Evolutionary conservation across 2,329 filamentous ascomycete genomes (phyloP).

Genomic region (Aspergillus fischeri): DNA sequence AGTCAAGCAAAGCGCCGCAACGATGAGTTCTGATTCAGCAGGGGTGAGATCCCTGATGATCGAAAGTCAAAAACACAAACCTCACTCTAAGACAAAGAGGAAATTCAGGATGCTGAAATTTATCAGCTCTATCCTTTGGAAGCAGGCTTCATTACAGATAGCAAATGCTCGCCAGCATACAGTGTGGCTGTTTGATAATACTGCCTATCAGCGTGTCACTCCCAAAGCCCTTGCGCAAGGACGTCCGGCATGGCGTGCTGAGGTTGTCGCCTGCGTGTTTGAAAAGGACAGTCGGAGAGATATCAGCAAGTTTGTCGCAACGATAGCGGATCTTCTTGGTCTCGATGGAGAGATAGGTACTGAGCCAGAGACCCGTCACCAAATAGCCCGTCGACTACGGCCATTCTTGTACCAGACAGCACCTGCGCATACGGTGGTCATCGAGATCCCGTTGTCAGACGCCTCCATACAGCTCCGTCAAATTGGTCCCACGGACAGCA

Average conservation of each 20-base stretch:
- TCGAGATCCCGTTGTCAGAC: constrained; percentile 56
- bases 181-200: constrained; percentile 89
- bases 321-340: constrained; percentile 65
- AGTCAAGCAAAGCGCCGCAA: not conserved
- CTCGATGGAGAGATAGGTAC: constrained; percentile 53
- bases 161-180: constrained; percentile 63
- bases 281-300: constrained; percentile 65
- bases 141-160: constrained; percentile 57
- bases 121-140: constrained; percentile 30
- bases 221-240: constrained; percentile 32
- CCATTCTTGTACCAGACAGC: constrained; percentile 76
- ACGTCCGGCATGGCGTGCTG: constrained; percentile 63
- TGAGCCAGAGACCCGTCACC: constrained; percentile 54
- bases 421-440: constrained; percentile 64
- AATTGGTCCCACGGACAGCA: constrained; percentile 66
- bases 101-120: constrained; percentile 14
- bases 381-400: constrained; percentile 53
- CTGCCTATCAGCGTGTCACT: constrained; percentile 59
- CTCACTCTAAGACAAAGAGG: constrained; percentile 10
- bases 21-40: not conserved
- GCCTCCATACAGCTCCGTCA: constrained; percentile 41
- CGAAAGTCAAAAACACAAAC: not conserved
- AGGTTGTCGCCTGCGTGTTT: constrained; percentile 81
- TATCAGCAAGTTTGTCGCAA: constrained; percentile 64
- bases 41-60: not conserved